Conservation (phyloP, 2,329 filamentous ascomycete species). For the Torrubiellomyces zombiae region DNA sequence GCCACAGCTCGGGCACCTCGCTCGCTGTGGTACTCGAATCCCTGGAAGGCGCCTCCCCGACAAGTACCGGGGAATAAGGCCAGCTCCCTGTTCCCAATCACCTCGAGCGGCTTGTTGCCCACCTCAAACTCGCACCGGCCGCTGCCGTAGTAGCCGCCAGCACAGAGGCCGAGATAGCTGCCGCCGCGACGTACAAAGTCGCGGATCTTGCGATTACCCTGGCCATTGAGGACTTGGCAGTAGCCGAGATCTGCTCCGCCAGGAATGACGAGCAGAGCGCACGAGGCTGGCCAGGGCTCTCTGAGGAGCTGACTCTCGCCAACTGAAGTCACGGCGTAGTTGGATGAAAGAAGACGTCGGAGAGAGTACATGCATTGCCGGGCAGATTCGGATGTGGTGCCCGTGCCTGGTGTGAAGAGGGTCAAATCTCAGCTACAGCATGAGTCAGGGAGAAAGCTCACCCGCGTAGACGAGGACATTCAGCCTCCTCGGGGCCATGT, state of each 20-base stretch:
- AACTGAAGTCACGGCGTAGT: constrained; percentile 85
- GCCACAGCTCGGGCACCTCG: constrained; percentile 59
- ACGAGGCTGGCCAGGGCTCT: constrained; percentile 80
- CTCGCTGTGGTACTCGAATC: constrained; percentile 85
- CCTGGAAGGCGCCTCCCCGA: constrained; percentile 70
- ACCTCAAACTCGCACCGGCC: constrained; percentile 81
- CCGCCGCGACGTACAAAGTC: constrained; percentile 79
- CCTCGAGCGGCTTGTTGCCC: constrained; percentile 59
- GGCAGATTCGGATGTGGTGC: constrained; percentile 76
- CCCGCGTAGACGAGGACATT: constrained; percentile 91
- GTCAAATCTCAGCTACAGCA: constrained; percentile 1
- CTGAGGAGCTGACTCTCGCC: constrained; percentile 64
- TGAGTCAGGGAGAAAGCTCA: constrained; percentile 18
- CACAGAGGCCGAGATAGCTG: constrained; percentile 79
- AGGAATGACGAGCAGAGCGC: constrained; percentile 78
- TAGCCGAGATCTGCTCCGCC: constrained; percentile 91
- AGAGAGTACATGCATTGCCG: constrained; percentile 78
- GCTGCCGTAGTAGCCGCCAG: constrained; percentile 82
- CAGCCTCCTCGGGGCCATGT: constrained; percentile 53
- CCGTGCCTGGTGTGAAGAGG: constrained; percentile 42
- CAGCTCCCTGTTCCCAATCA: constrained; percentile 71
- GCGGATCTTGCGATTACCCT: constrained; percentile 68
- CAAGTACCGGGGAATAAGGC: constrained; percentile 78
- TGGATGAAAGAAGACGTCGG: constrained; percentile 67
- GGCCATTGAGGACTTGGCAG: constrained; percentile 72